Base-by-base conservation (phyloP, 495 filamentous ascomycete species). In the Penicillium argentinense region DNA sequence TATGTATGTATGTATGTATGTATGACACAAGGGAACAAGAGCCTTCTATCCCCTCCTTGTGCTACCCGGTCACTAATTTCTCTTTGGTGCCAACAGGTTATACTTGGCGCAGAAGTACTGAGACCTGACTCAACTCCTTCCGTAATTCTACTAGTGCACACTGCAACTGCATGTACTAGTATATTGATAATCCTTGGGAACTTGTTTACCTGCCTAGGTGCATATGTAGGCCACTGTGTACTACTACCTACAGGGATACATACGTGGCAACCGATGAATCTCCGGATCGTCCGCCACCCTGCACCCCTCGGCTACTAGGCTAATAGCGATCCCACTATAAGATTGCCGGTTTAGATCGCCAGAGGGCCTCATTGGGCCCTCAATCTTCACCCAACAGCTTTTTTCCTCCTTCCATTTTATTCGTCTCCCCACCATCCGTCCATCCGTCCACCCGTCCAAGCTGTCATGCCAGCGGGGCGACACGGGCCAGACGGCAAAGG, bases 231-330 rank as follows among this genome's bases (percentile, higher is more conserved):
- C 25, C n/a, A n/a, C n/a, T n/a, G n/a, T n/a, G n/a, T n/a, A n/a
- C n/a, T n/a, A n/a, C n/a, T 19, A 21, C 7, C 33, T 28, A 34
- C 23, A 47, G 29, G 22, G 12, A 4, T 37, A 42, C 36, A 5
- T 48, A 57, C 49, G 45, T 53, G 41, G 37, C 44, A 41, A 40
- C 28, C 27, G 45, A 45, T 34, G 45, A 40, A 29, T 34, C 42
- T 46, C 40, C 27, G 28, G 17, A 45, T 26, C 5, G 11, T 16
- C 41, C 27, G 22, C 34, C 9, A 26, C 2, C 6, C 17, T 13
- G 25, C 17, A 22, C 7, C 13, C 16, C 9, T 19, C 17, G 41
- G 17, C 14, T 19, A 17, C n/a, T 3, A 12, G 16, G 7, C 30
- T 19, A 22, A 25, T 47, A 32, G 7, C 29, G 29, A 32, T 32